Conservation (phyloP, 2,329 filamentous ascomycete genomes). For the Esteya vermicola region DNA sequence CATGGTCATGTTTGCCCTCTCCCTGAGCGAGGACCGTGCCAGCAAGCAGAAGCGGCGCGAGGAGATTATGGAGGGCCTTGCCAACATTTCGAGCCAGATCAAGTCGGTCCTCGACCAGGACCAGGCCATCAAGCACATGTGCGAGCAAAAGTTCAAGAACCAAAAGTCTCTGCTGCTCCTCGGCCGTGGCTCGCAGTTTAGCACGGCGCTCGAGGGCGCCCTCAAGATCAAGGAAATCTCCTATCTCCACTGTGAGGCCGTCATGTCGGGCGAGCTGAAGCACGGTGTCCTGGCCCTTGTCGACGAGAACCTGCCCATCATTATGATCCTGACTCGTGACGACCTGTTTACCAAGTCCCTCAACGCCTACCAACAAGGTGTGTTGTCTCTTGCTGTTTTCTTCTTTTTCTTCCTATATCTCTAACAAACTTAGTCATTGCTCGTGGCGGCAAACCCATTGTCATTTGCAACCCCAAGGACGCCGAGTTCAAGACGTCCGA, state of each 20-base stretch:
- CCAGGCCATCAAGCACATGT: slow-evolving; percentile 86
- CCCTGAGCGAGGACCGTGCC: slow-evolving; percentile 87
- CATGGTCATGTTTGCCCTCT: slow-evolving; percentile 99
- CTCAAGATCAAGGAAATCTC: slow-evolving; percentile 99
- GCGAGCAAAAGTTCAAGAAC: slow-evolving; percentile 83
- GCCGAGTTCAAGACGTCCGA: slow-evolving; percentile 77
- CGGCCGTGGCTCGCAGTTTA: slow-evolving; percentile 90
- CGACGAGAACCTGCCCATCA: slow-evolving; percentile 96
- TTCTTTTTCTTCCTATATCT: neutral
- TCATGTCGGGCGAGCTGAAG: slow-evolving; percentile 99
- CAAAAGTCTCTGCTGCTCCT: slow-evolving; percentile 92
- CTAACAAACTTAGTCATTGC: slow-evolving; percentile 57
- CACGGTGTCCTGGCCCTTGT: slow-evolving; percentile 95
- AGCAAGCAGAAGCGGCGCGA: slow-evolving; percentile 85
- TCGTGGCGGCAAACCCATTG: slow-evolving; percentile 87
- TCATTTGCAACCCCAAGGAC: slow-evolving; percentile 90
- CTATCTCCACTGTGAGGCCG: slow-evolving; percentile 97
- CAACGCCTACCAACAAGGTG: slow-evolving; percentile 96
- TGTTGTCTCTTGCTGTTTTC: slow-evolving; percentile 14
- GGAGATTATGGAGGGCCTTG: slow-evolving; percentile 91
- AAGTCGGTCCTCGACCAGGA: slow-evolving; percentile 83
- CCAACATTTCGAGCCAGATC: slow-evolving; percentile 81
- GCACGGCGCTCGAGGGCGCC: slow-evolving; percentile 90
- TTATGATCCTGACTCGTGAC: slow-evolving; percentile 98
- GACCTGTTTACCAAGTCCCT: slow-evolving; percentile 97